A percentile compares a stretch with the other conserved stretches of the same genome.
phyloP scores from a whole-genome alignment of 352 stramenopile genomes.

The Pythium diclinum region DNA sequence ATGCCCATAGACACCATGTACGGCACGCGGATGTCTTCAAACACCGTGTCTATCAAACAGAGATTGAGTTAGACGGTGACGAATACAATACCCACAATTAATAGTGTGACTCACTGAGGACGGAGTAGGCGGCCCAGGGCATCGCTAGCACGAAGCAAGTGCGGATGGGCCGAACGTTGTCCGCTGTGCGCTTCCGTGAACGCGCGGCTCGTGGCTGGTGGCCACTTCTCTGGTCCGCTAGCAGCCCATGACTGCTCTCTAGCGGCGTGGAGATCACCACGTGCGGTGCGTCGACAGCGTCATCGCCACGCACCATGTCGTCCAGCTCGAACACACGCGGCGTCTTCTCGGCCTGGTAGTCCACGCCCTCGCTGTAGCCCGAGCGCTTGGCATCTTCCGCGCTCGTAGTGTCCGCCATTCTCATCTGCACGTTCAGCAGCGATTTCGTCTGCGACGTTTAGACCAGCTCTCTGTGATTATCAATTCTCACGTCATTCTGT shows the following conservation, averaged over 20 bases:
- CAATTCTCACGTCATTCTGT: neutral
- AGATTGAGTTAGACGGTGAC: neutral
- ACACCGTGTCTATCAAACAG: conserved; percentile 50
- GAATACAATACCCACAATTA: neutral
- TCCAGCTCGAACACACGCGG: conserved; percentile 11
- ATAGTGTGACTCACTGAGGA: conserved; percentile 43
- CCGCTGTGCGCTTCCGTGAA: conserved; percentile 3
- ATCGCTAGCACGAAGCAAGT: conserved; percentile 72
- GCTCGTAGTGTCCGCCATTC: neutral
- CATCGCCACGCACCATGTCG: neutral
- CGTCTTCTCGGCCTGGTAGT: conserved; percentile 13
- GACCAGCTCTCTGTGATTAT: neutral
- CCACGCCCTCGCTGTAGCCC: neutral
- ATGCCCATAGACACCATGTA: conserved; percentile 78
- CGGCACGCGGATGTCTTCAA: conserved; percentile 58
- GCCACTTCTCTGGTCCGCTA: neutral
- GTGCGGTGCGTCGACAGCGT: neutral
- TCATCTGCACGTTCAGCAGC: neutral
- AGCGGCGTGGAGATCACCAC: neutral
- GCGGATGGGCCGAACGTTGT: conserved; percentile 21
- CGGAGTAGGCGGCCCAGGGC: conserved; percentile 68
- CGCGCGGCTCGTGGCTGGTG: neutral
- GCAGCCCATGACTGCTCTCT: conserved; percentile 1
- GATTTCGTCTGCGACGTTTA: neutral
- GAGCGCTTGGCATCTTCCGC: neutral